Conservation (phyloP, 202 grass and related monocot genomes). For the Panicum virgatum region DNA sequence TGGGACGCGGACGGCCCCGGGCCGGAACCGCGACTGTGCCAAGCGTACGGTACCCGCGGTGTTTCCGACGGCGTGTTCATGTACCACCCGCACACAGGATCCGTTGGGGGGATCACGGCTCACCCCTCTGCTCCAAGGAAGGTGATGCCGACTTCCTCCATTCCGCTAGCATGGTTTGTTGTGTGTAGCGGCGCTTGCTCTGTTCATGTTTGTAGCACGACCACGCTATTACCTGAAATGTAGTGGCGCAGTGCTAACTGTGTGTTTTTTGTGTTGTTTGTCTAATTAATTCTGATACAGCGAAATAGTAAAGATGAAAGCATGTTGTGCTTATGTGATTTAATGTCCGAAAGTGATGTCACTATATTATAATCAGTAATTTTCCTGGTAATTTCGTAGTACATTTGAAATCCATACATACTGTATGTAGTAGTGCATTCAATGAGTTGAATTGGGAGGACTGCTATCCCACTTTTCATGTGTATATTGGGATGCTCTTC, state of each 20-base stretch:
- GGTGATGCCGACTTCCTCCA: neutral
- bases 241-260: neutral
- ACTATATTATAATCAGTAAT: neutral
- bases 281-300: neutral
- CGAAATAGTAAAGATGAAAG: no score
- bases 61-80: neutral
- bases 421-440: neutral
- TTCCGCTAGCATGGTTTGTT: neutral
- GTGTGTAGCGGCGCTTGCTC: neutral
- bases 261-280: neutral
- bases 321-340: neutral
- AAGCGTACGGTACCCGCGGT: neutral
- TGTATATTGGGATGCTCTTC: neutral
- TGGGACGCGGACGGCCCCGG: neutral
- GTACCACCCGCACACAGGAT: neutral
- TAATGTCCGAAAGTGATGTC: neutral
- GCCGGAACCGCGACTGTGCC: neutral
- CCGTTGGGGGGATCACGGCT: neutral
- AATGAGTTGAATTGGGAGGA: neutral
- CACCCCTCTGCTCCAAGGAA: neutral
- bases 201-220: neutral
- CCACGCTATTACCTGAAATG: neutral
- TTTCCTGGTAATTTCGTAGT: neutral
- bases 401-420: neutral
- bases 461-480: neutral